Base-by-base conservation (phyloP, 306 rosid species). In the Cotoneaster glaucophyllus region DNA sequence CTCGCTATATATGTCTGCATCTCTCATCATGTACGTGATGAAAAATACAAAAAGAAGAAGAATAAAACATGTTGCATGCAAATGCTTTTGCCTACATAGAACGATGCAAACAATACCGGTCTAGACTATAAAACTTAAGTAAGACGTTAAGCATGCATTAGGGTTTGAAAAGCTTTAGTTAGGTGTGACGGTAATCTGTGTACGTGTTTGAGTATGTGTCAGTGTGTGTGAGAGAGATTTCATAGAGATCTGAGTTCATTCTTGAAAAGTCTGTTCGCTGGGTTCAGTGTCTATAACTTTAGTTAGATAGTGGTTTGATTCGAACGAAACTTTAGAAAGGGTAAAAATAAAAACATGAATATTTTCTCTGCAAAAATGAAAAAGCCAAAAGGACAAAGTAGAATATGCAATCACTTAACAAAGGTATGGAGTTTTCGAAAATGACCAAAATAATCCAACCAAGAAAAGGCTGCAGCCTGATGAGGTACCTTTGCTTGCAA, bases 391-490 rank as follows among this genome's bases (percentile, higher is more conserved):
- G 41, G 84, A 83, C 81, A 81, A 80, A 81, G 50, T 41, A 59
- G 74, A 80, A 84, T 54, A 76, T 74, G 73, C 79, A 78, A 84
- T 77, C 77, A 78, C 79, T 68, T 28, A 72, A 81, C 64, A 77
- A 77, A 76, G 68, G 22, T 17, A 52, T 83, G 87, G 87, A 85
- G 80, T 79, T 85, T 78, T 89, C 86, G 86, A 81, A 88, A 76
- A 73, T 85, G 85, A 77, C 74, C 83, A 81, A 80, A 80, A 73
- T 58, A 74, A 78, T 80, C 80, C 82, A 71, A 79, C 82, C 85
- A 80, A 78, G 28, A 34, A 65, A 85, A 86, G 84, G 82, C 85
- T 74, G 89, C 84, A 80, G 67, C 78, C 69, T 57, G 45, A 44
- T 68, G 50, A 81, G 62, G 79, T 82, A 75, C 75, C 84, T 75